phyloP scores from a whole-genome alignment of 495 filamentous ascomycete genomes.

The Trichodelitschia bisporula region DNA sequence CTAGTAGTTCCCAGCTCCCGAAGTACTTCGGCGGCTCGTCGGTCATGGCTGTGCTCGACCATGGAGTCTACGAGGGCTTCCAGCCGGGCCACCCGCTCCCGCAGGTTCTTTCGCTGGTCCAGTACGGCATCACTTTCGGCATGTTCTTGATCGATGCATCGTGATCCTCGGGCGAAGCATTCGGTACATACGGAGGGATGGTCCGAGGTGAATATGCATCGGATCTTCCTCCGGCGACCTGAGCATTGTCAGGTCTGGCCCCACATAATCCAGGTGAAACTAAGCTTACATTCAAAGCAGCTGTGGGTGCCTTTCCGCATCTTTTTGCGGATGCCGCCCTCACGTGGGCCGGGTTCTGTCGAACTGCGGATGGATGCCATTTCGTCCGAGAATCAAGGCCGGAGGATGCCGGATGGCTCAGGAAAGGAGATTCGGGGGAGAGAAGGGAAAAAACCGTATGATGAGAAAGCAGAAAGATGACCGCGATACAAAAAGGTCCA shows the following conservation, averaged over 20 bases:
- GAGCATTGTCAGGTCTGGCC: neutral
- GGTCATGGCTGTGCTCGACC: constrained; percentile 7
- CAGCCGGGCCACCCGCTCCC: constrained; percentile 12
- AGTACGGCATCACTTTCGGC: constrained; percentile 10
- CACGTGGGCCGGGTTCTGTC: constrained; percentile 5
- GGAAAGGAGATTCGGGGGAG: no score
- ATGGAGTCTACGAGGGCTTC: constrained; percentile 12
- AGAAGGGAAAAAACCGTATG: no score
- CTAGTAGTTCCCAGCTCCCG: constrained; percentile 6
- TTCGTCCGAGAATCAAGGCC: no score
- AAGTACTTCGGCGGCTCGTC: constrained; percentile 3
- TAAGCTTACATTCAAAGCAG: constrained; percentile 14
- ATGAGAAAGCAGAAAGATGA: no score
- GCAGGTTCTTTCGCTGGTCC: constrained; percentile 15
- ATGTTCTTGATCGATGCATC: constrained; percentile 14
- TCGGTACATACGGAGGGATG: constrained; percentile 12
- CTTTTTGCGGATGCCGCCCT: constrained; percentile 8
- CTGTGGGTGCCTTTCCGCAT: constrained; percentile 15
- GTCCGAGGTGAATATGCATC: constrained; percentile 12
- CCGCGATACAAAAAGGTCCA: no score
- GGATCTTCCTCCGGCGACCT: constrained; percentile 13
- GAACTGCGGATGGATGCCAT: no score
- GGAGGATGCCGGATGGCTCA: no score
- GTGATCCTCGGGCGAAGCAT: constrained; percentile 13
- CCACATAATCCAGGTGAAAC: neutral